Percentiles rank a stretch among this genome's conserved stretches.
phyloP scores from a whole-genome alignment of 2,329 filamentous ascomycete genomes.

The Colletotrichum filicis region DNA sequence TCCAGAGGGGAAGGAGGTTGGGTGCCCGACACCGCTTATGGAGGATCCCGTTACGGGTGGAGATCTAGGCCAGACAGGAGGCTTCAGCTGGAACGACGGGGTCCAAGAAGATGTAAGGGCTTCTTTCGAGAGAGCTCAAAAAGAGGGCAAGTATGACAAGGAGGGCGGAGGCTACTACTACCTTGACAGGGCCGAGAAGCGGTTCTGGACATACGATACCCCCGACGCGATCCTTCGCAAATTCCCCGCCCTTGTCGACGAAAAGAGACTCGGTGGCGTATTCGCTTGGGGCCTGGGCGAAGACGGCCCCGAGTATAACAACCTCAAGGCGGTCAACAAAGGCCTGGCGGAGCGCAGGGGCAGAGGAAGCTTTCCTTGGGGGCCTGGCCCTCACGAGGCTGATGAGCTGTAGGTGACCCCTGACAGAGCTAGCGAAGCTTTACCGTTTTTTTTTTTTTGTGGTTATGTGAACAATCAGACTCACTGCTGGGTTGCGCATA shows the following conservation, averaged over 20 bases:
- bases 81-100: conserved; percentile 69
- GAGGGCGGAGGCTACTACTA: conserved; percentile 73
- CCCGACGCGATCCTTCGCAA: conserved; percentile 69
- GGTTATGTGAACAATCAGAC: conserved; percentile 19
- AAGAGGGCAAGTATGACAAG: conserved; percentile 66
- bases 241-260: conserved; percentile 67
- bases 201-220: conserved; percentile 83
- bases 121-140: conserved; percentile 68
- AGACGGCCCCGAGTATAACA: conserved; percentile 62
- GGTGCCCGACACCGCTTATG: conserved; percentile 65
- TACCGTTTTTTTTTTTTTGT: neutral
- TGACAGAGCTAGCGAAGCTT: conserved; percentile 7
- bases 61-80: conserved; percentile 67
- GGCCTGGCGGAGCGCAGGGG: conserved; percentile 36
- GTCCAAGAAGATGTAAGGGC: conserved; percentile 61
- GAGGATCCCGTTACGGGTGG: conserved; percentile 68
- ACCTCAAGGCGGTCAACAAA: conserved; percentile 48
- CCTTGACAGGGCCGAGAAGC: conserved; percentile 66
- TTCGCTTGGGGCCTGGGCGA: conserved; percentile 83
- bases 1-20: conserved; percentile 55
- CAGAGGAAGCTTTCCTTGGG: neutral
- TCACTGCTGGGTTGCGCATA: conserved; percentile 27
- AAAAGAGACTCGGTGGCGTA: conserved; percentile 71
- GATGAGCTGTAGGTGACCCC: conserved; percentile 34
- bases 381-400: conserved; percentile 10